phyloP scores from a whole-genome alignment of 805 yeast genomes.

The Teunomyces cretensis region DNA sequence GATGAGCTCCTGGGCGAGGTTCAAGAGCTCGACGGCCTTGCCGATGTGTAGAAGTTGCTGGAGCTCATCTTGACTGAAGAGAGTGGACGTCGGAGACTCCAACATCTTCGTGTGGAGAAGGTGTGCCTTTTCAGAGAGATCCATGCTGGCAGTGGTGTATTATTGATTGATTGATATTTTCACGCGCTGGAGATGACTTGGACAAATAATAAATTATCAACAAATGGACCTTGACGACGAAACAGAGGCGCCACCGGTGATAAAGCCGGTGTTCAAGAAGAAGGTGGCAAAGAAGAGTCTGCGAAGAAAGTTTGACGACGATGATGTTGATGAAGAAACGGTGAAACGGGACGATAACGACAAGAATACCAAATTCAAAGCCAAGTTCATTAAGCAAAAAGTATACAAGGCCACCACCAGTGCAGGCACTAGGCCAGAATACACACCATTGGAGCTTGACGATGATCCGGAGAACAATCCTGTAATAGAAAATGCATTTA shows the following conservation, averaged over 20 bases:
- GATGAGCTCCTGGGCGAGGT: constrained; percentile 50
- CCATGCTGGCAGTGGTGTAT: constrained; percentile 13
- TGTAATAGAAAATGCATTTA: constrained; percentile 13
- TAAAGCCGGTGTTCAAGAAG: constrained; percentile 11
- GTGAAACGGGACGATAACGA: neutral
- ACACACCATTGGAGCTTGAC: constrained; percentile 3
- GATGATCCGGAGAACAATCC: constrained; percentile 13
- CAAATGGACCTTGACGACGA: constrained; percentile 3
- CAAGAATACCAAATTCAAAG: neutral
- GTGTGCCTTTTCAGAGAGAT: constrained; percentile 47
- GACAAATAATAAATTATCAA: neutral
- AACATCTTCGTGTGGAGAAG: constrained; percentile 66
- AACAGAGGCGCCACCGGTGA: neutral
- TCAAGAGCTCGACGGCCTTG: constrained; percentile 46
- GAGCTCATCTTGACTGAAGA: constrained; percentile 71
- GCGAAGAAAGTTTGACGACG: neutral
- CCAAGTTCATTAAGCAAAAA: constrained; percentile 2
- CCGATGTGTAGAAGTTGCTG: constrained; percentile 46
- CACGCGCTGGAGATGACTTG: constrained; percentile 4
- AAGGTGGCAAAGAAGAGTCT: constrained; percentile 8
- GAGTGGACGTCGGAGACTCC: constrained; percentile 43
- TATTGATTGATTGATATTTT: neutral
- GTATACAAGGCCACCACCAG: neutral
- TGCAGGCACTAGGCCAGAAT: neutral
- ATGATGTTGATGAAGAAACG: constrained; percentile 2